Base-by-base conservation (phyloP, 192 early-diverging fungal species). In the Gaertneriomyces sp. region DNA sequence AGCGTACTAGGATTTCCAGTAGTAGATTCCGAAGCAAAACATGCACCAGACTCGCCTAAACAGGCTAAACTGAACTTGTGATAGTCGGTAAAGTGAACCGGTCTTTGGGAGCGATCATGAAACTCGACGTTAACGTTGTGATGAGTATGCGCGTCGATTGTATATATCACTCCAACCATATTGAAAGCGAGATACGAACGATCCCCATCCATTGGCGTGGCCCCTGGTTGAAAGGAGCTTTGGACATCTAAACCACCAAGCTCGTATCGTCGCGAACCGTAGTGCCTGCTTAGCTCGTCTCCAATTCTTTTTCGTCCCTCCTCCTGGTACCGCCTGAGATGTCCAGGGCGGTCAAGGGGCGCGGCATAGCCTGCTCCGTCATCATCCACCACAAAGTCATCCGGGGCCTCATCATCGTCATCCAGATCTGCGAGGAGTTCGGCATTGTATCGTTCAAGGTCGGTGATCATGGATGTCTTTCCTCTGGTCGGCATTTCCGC, bases 381-480 rank as follows among this genome's bases (percentile, higher is more conserved):
- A 70, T 96, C 94, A 68, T 94, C 92, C 0, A 88, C 90, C 0
- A 96, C 86, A 85, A 96, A 96, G 60, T 93, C 87, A 54, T 90
- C 80, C 47, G 87, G 52, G n/a, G 74, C 87, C 7, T 85, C 88
- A 43, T 74, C 74, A 12, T 63, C 60, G 11, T 70, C 75, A 40
- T 66, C 69, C 8, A 80, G 64, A 56, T 70, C 53, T 17, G 25
- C 43, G 12, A 66, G 42, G 43, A 70, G 60, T 7, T 66, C 46
- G 9, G 43, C 43, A 58, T 51, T 42, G 39, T 40, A 45, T 7
- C 57, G 39, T 50, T 20, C 51, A 20, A 52, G 61, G 49, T 69
- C 60, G 72, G 57, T n/a, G 14, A 69, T 61, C 14, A 14, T 38
- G 49, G 6, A 3, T 5, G 49, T 0, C 49, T 17, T 17, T 51